A percentile compares a stretch with the other conserved stretches of the same genome.
Evolutionary conservation across 139 green algal genomes (phyloP).

Genomic region (Chlamydomonas sphaeroides): DNA sequence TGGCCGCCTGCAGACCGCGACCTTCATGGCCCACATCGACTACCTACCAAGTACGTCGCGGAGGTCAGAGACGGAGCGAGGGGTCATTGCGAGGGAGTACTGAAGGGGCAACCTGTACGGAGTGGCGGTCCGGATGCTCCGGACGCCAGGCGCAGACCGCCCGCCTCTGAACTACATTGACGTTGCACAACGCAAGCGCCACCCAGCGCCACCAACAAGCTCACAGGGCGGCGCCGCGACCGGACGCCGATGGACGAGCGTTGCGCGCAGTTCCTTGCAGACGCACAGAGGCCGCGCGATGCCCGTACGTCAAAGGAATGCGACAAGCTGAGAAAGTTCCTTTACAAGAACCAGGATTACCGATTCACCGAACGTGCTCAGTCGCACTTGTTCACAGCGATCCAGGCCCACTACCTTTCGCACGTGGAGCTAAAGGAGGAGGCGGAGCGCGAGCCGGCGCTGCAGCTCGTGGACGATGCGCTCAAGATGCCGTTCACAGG

Average conservation of each 20-base stretch:
- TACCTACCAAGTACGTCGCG: too few species aligned
- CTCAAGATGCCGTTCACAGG: constrained; percentile 40
- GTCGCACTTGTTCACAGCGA: not conserved
- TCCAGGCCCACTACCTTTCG: not conserved
- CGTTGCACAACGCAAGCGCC: too few species aligned
- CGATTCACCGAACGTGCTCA: constrained; percentile 40
- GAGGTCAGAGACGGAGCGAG: too few species aligned
- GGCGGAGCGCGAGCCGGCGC: not conserved
- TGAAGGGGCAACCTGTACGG: too few species aligned
- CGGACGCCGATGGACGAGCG: constrained; percentile 43
- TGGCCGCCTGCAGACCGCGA: too few species aligned
- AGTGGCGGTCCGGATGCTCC: too few species aligned
- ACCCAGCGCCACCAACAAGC: too few species aligned
- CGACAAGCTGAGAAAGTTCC: constrained; percentile 17
- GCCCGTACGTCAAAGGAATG: constrained; percentile 15
- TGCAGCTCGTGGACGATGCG: constrained; percentile 24
- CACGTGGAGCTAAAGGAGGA: not conserved
- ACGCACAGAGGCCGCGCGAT: constrained; percentile 16
- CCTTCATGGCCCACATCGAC: too few species aligned
- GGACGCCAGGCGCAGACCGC: too few species aligned
- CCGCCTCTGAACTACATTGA: too few species aligned
- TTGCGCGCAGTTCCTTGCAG: constrained; percentile 19
- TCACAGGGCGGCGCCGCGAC: too few species aligned
- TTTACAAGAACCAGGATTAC: constrained; percentile 42
- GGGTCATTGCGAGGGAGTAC: too few species aligned